Percentiles rank a stretch among this genome's conserved stretches.
Evolutionary conservation across 179 eudicot genomes (phyloP).

Genomic region (Amaranthus tricolor): DNA sequence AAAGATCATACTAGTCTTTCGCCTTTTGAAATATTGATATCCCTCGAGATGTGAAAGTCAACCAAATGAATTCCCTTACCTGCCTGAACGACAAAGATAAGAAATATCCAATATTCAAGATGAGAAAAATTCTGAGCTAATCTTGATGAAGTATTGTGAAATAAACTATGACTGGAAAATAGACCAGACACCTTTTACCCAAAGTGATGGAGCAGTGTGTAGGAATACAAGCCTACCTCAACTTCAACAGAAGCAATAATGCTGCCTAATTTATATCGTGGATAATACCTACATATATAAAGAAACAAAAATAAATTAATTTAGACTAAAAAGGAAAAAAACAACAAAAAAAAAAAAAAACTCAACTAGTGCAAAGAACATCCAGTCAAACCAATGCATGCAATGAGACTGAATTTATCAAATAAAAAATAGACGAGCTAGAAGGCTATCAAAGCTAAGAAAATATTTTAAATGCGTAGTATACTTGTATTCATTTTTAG

Average conservation of each 20-base stretch:
- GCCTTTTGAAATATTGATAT: conserved; percentile 28
- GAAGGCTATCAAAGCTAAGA: neutral
- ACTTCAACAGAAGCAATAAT: conserved; percentile 54
- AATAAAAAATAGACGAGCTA: too few species aligned
- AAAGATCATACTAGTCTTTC: conserved; percentile 60
- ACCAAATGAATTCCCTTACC: conserved; percentile 64
- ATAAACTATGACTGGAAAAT: neutral
- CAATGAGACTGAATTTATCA: neutral
- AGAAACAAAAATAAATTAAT: neutral
- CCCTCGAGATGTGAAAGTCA: conserved; percentile 75
- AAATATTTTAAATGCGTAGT: too few species aligned
- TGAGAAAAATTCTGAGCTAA: neutral
- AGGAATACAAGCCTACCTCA: conserved; percentile 45
- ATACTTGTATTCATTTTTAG: too few species aligned
- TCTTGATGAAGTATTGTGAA: conserved; percentile 1
- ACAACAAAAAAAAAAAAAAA: neutral
- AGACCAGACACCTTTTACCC: neutral
- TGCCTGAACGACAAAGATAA: conserved; percentile 51
- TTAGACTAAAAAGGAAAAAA: neutral
- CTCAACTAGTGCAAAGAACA: neutral
- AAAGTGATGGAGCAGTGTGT: neutral
- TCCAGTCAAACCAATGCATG: neutral
- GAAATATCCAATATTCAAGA: conserved; percentile 2
- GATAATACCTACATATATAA: conserved; percentile 63
- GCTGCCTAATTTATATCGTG: conserved; percentile 63